phyloP scores from a whole-genome alignment of 257 asterid species.

The Ligustrum vulgare region DNA sequence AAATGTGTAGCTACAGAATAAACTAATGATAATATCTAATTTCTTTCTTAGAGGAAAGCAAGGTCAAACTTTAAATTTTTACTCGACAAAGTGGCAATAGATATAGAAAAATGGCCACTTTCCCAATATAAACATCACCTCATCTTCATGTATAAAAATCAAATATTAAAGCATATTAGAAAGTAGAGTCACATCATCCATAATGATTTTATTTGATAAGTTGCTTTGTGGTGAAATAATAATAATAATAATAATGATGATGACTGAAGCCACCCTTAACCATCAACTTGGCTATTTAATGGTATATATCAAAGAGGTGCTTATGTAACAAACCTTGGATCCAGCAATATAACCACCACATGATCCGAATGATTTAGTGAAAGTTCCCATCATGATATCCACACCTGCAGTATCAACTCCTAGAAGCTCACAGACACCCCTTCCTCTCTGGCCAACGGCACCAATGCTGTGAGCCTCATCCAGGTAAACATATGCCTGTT shows the following conservation, averaged over 20 bases:
- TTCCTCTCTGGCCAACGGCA: constrained; percentile 94
- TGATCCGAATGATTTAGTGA: constrained; percentile 97
- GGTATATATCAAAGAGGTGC: constrained; percentile 15
- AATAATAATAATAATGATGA: neutral
- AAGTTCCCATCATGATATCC: constrained; percentile 99
- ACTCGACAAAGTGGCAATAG: neutral
- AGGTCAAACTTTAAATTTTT: neutral
- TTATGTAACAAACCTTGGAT: constrained; percentile 63
- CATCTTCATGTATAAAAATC: neutral
- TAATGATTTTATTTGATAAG: neutral
- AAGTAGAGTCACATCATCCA: neutral
- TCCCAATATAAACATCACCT: neutral
- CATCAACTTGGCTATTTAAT: neutral
- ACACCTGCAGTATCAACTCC: constrained; percentile 96
- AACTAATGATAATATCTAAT: neutral
- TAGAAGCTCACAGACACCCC: constrained; percentile 96
- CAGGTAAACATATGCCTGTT: constrained; percentile 81
- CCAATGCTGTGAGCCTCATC: constrained; percentile 99
- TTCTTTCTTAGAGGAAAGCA: neutral
- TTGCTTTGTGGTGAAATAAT: neutral
- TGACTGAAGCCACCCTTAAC: neutral
- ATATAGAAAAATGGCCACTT: neutral
- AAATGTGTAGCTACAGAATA: neutral
- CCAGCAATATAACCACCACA: constrained; percentile 99
- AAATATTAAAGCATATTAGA: neutral